Base-by-base conservation (phyloP, 495 filamentous ascomycete species). In the Neurospora sublineolata region DNA sequence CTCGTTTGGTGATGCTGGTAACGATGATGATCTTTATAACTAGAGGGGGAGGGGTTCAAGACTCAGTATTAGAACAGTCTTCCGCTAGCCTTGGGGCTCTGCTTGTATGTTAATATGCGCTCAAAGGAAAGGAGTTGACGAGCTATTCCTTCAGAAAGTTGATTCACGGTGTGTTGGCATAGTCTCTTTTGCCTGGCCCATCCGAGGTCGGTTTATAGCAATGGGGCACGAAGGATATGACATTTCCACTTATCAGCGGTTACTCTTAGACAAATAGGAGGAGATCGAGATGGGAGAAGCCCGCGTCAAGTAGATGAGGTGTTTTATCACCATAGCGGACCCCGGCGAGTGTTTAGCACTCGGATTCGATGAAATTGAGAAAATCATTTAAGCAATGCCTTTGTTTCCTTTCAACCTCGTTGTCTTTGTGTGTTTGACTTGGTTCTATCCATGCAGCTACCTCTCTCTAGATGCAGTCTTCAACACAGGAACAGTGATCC, bases 1-100 rank as follows among this genome's bases (percentile, higher is more conserved):
- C 83, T 85, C 88, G 39, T 95, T 95, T 78, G 92, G 92, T 44
- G 88, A 93, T 76, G 92, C 89, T 73, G 93, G 92, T 75, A 91
- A 94, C 79, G 93, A 96, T 78, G 93, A 95, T 77, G 93, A 90
- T 83, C 91, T 96, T 78, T 96, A 96, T 72, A 84, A 86, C 75
- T 86, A 83, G 82, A 73, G 18, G 36, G 27, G 5, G 14, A 30
- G 60, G 8, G 42, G 27, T 69, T 70, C 7, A 64, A 33, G 52
- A 64, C 52, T 64, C 4, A 7, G 52, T 64, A 64, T 64, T 64
- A 64, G 52, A 64, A 18, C 5, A 64, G 52, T 64, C 52, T 64
- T 36, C 52, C 27, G 11, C 27, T 64, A 64, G 52, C 52, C 23
- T 64, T 64, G 52, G 27, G 20, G 2, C 52, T 64, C 27, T 8